phyloP scores from a whole-genome alignment of 352 stramenopile species.

The Phytophthora aleatoria region DNA sequence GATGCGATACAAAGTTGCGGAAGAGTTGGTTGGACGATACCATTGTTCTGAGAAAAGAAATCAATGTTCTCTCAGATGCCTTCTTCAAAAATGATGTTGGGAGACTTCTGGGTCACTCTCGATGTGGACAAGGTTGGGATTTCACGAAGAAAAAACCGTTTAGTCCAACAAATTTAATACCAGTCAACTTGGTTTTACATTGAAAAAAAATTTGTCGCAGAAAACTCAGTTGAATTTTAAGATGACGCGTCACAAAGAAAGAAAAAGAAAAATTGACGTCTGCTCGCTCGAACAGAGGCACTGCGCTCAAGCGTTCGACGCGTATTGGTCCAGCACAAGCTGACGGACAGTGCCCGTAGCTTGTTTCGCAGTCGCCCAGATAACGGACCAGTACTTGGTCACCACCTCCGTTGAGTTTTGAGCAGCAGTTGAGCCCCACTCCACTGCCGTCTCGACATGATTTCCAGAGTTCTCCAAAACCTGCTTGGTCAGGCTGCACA shows the following conservation, averaged over 20 bases:
- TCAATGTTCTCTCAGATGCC: not conserved
- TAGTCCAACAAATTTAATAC: too few species aligned
- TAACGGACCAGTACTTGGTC: constrained; percentile 18
- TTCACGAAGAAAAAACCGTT: not conserved
- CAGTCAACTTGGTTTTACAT: too few species aligned
- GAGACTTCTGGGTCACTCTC: not conserved
- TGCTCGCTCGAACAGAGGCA: too few species aligned
- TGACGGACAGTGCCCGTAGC: constrained; percentile 6
- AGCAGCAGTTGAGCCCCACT: constrained; percentile 3
- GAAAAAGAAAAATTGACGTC: not conserved
- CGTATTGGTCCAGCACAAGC: constrained; percentile 18
- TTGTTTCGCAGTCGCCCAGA: constrained; percentile 3
- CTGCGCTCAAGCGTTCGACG: not conserved
- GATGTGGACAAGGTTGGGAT: not conserved
- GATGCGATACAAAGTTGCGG: constrained; percentile 3
- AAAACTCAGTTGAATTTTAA: not conserved
- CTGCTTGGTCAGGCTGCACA: constrained; percentile 19
- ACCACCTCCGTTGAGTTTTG: not conserved
- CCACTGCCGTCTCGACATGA: constrained; percentile 5
- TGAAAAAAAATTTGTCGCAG: not conserved
- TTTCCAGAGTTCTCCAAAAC: constrained; percentile 17
- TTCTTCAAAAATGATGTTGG: not conserved
- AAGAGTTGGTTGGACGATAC: constrained; percentile 4
- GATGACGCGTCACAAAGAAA: not conserved
- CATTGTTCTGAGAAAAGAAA: not conserved